Conservation (phyloP, 192 early-diverging fungal genomes). For the Coemansia sp. region DNA sequence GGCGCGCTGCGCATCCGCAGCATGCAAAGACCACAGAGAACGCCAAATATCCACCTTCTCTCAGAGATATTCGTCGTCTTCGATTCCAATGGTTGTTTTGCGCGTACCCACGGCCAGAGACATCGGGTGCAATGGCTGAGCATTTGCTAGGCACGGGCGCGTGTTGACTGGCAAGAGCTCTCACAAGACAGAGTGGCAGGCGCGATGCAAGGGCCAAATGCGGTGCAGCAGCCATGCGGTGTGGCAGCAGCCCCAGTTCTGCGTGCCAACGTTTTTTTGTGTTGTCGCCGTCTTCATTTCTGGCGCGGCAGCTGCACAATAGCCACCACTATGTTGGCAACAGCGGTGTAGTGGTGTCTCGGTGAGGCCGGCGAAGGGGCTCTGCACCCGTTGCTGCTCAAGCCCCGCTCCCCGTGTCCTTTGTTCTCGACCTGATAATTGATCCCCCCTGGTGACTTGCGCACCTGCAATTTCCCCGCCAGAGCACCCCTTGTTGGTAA, state of each 20-base stretch:
- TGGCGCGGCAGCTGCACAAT: constrained; percentile 1
- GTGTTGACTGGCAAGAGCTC: not conserved
- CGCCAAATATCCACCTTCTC: constrained; percentile 4
- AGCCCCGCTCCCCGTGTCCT: constrained; percentile 1
- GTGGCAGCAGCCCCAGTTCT: not conserved
- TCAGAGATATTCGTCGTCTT: not conserved
- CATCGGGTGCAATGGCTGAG: not conserved
- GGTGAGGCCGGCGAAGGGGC: not conserved
- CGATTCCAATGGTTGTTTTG: not conserved
- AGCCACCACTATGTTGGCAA: not conserved
- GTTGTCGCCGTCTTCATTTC: not conserved
- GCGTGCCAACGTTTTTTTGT: not conserved
- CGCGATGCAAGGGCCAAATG: not conserved
- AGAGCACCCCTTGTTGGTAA: constrained; percentile 11
- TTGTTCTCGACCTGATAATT: constrained; percentile 6
- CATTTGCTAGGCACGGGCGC: not conserved
- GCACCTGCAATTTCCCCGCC: not conserved
- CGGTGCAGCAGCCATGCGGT: not conserved
- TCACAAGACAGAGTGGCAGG: not conserved
- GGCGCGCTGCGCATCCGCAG: not conserved
- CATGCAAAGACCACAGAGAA: constrained; percentile 8
- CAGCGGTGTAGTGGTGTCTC: not conserved
- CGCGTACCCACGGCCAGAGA: not conserved
- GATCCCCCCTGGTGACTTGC: constrained; percentile 8
- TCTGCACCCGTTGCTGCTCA: not conserved